These are phyloP conservation scores for Vigna hirtella DNA, from an alignment of 306 rosid genomes.

Conservation along the genomic window DNA sequence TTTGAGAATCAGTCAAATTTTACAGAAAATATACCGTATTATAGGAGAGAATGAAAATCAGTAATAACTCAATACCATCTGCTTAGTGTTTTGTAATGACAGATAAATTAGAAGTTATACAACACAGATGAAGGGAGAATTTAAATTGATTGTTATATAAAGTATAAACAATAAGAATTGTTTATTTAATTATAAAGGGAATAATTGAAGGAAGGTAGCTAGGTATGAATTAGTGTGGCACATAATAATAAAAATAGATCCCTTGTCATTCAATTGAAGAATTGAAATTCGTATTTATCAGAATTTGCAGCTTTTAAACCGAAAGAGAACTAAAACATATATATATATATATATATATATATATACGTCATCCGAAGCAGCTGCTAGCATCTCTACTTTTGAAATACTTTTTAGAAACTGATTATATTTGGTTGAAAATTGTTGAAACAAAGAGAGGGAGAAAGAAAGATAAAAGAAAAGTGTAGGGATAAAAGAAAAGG, in stretches of 20 bases:
- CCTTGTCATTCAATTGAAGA: conserved; percentile 25
- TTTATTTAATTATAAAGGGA: not conserved
- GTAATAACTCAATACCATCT: too few relatives aligned
- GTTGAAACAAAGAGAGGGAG: not conserved
- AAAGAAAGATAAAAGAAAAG: conserved; percentile 26
- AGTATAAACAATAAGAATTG: too few relatives aligned
- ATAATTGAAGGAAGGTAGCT: conserved; percentile 7
- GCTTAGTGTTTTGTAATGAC: too few relatives aligned
- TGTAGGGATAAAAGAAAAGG: conserved; percentile 42
- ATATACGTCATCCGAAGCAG: conserved; percentile 48
- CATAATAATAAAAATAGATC: not conserved
- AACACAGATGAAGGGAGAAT: too few relatives aligned
- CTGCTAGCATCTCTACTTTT: conserved; percentile 46
- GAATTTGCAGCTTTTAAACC: conserved; percentile 42
- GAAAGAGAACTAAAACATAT: conserved; percentile 29
- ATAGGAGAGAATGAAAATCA: too few relatives aligned
- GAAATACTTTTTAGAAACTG: conserved; percentile 47
- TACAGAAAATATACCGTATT: too few relatives aligned
- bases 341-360: not conserved
- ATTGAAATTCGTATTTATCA: conserved; percentile 47
- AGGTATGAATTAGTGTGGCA: conserved; percentile 12
- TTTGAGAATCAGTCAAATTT: too few relatives aligned
- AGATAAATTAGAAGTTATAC: too few relatives aligned
- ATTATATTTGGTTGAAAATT: conserved; percentile 27
- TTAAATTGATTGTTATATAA: too few relatives aligned